A percentile compares a stretch with the other conserved stretches of the same genome.
These are phyloP conservation scores for Aspergillus uvarum DNA, from an alignment of 2,329 filamentous ascomycete species.

Conservation along the genomic window DNA sequence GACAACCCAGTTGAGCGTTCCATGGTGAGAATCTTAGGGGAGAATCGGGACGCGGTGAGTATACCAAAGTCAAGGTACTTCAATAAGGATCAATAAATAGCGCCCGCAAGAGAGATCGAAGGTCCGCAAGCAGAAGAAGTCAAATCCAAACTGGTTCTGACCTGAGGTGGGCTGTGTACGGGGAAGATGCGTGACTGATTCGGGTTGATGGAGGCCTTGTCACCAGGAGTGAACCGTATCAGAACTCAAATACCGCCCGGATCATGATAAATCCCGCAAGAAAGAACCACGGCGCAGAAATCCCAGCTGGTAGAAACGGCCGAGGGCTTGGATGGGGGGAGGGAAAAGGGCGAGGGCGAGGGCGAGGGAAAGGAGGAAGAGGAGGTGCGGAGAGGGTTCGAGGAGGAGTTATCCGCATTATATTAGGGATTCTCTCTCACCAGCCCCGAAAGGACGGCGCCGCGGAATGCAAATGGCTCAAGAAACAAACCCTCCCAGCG, in stretches of 20 bases:
- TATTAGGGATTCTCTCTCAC: not conserved
- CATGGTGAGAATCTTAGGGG: constrained; percentile 22
- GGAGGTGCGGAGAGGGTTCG: constrained; percentile 3
- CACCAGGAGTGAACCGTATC: not conserved
- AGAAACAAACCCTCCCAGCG: not conserved
- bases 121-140: not conserved
- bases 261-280: not conserved
- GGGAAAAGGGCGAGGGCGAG: not conserved
- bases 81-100: not conserved
- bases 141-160: not conserved
- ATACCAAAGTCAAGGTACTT: not conserved
- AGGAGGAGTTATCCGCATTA: not conserved
- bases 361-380: constrained; percentile 1
- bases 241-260: not conserved
- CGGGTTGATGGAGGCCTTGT: not conserved
- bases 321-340: not conserved
- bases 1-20: constrained; percentile 28
- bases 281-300: not conserved
- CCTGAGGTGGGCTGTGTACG: not conserved
- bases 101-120: not conserved
- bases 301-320: not conserved
- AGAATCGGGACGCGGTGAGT: constrained; percentile 5
- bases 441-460: constrained; percentile 9
- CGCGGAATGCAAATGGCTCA: constrained; percentile 19
- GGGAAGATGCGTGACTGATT: not conserved